Base-by-base conservation (phyloP, 257 asterid genomes). In the Lantana camara region DNA sequence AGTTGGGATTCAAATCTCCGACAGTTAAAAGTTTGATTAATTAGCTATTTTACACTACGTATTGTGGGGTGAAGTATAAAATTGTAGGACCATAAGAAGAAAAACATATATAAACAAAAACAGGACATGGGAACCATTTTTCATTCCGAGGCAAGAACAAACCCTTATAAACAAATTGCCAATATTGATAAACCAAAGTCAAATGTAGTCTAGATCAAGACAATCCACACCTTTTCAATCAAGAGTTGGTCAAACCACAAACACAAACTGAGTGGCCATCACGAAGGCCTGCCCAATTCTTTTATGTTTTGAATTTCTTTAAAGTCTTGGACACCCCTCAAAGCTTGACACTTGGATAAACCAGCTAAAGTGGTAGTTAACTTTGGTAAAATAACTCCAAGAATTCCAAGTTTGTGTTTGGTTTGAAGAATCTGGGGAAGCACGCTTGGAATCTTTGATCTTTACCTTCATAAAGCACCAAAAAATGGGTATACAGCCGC, bases 341-440 rank as follows among this genome's bases (percentile, higher is more conserved):
- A 64, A 34, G 34, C 41, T 23, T 81, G 78, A 85, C 89, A 82
- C 74, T 73, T 85, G 93, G 82, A 77, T 23, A 30, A 60, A 40
- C 51, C 24, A 23, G 49, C 49, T 27, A 27, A 27, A 42, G 7
- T 53, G n/a, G 6, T 47, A 15, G 21, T 21, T 40, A 10, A 6
- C 30, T 42, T 12, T 9, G 22, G 22, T 7, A 1, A 30, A 34
- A 9, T 20, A 48, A 63, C 14, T 11, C 3, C 15, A 41, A 11
- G 0, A 35, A 57, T 21, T 0, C 29, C 10, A 2, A 10, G 49
- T 56, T 38, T 24, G 29, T 15, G 5, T 65, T 41, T 47, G 66
- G 72, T 45, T 3, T 20, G 34, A n/a, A 70, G 70, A 70, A 70
- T 70, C 73, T 47, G 22, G 15, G 46, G 17, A 24, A 11, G 54